A percentile compares a stretch with the other conserved stretches of the same genome.
Evolutionary conservation across 1,139 yeast genomes (phyloP).

Genomic region (Blastobotrys apis): DNA sequence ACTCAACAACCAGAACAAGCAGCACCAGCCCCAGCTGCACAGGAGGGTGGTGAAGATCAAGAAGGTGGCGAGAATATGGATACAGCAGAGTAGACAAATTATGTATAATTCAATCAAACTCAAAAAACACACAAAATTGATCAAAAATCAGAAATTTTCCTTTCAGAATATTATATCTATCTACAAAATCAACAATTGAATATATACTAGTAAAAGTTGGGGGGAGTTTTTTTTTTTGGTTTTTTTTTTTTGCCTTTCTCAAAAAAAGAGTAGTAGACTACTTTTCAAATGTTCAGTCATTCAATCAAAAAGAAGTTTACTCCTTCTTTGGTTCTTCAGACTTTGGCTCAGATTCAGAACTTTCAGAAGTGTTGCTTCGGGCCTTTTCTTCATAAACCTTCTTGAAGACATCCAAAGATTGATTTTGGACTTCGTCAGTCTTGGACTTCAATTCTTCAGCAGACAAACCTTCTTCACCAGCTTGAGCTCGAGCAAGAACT

Average conservation of each 20-base stretch:
- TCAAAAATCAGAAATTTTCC: background rate
- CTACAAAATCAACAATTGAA: background rate
- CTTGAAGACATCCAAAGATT: slow-evolving; percentile 91
- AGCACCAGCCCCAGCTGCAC: background rate
- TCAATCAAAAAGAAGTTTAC: slow-evolving; percentile 11
- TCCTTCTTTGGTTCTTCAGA: slow-evolving; percentile 26
- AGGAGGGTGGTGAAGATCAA: too few species aligned
- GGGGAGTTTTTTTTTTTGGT: too few species aligned
- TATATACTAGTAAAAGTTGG: too few species aligned
- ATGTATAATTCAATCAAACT: background rate
- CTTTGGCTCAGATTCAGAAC: slow-evolving; percentile 24
- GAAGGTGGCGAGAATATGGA: slow-evolving; percentile 19
- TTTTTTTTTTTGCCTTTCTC: too few species aligned
- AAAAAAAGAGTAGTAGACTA: too few species aligned
- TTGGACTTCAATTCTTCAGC: slow-evolving; percentile 82
- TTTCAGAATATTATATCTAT: background rate
- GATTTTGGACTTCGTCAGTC: slow-evolving; percentile 91
- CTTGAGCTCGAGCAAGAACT: slow-evolving; percentile 86
- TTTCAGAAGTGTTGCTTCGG: slow-evolving; percentile 24
- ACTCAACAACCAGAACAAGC: slow-evolving; percentile 2
- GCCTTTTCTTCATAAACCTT: slow-evolving; percentile 82
- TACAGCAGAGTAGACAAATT: slow-evolving; percentile 8
- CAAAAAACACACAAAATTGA: background rate
- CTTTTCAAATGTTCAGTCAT: too few species aligned
- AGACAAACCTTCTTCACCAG: slow-evolving; percentile 75